A percentile compares a stretch with the other conserved stretches of the same genome.
These are phyloP conservation scores for Fonsecaea multimorphosa DNA, from an alignment of 2,329 filamentous ascomycete genomes.

Conservation along the genomic window DNA sequence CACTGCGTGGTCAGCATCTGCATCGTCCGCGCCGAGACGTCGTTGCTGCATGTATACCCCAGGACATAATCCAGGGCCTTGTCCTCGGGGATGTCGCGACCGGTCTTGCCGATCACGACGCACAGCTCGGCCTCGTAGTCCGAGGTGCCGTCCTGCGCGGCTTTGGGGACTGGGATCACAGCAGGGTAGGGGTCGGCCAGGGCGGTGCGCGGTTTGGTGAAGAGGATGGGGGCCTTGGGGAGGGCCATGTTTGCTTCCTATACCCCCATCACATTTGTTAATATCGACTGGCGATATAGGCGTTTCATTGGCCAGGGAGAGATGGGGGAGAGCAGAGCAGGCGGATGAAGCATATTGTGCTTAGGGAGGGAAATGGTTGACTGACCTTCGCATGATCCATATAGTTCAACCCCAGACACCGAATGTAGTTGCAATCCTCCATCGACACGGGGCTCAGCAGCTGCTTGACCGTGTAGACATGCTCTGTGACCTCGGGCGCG, in stretches of 20 bases:
- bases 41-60: constrained; percentile 50
- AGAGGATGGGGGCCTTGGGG: constrained; percentile 47
- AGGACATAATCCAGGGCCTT: constrained; percentile 50
- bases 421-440: constrained; percentile 44
- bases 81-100: constrained; percentile 46
- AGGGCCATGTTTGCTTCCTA: constrained; percentile 48
- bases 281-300: too few species aligned
- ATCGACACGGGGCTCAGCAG: constrained; percentile 39
- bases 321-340: too few species aligned
- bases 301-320: neutral
- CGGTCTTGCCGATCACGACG: constrained; percentile 47
- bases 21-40: constrained; percentile 49
- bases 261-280: neutral
- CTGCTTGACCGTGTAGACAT: constrained; percentile 38
- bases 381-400: constrained; percentile 46
- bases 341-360: too few species aligned
- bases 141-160: constrained; percentile 47
- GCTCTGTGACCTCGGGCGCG: constrained; percentile 45
- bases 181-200: constrained; percentile 44
- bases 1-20: constrained; percentile 50
- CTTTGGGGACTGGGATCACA: constrained; percentile 43
- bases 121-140: constrained; percentile 54
- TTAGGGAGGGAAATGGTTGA: neutral
- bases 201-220: constrained; percentile 49
- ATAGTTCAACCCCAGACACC: constrained; percentile 58